These are phyloP conservation scores for Pseudogymnoascus sp. DNA, from an alignment of 2,329 filamentous ascomycete species.

Conservation along the genomic window DNA sequence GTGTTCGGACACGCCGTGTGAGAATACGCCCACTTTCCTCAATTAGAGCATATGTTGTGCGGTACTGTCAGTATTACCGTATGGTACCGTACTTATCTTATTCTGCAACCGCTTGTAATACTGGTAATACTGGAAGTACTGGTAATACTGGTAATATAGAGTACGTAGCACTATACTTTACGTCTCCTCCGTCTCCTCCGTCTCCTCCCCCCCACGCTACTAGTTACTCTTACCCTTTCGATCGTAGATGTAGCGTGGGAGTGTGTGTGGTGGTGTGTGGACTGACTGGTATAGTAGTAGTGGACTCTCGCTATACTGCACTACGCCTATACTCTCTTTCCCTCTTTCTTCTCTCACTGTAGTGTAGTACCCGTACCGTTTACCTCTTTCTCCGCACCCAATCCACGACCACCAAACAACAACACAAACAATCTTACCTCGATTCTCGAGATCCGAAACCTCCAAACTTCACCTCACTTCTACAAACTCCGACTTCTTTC, in stretches of 20 bases:
- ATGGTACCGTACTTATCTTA: not conserved
- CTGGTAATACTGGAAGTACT: too few relatives aligned
- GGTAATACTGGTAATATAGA: not conserved
- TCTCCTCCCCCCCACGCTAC: not conserved
- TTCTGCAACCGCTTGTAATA: not conserved
- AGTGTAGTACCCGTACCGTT: not conserved
- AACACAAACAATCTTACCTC: constrained; percentile 8
- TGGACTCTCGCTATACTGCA: not conserved
- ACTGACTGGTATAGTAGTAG: not conserved
- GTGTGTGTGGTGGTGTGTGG: not conserved
- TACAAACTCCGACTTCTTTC: not conserved
- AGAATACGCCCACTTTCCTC: not conserved
- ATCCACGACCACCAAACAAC: constrained; percentile 8
- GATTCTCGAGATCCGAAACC: not conserved
- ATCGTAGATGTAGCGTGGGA: constrained; percentile 1
- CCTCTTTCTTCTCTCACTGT: not conserved
- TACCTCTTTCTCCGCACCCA: constrained; percentile 2
- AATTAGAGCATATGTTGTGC: not conserved
- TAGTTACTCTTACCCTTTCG: not conserved
- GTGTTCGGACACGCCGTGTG: not conserved
- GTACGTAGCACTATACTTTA: not conserved
- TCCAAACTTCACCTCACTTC: not conserved
- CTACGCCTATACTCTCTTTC: not conserved
- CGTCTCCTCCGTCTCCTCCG: not conserved
- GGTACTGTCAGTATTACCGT: not conserved